Conservation (phyloP, 805 yeast genomes). For the Spathaspora arborariae region DNA sequence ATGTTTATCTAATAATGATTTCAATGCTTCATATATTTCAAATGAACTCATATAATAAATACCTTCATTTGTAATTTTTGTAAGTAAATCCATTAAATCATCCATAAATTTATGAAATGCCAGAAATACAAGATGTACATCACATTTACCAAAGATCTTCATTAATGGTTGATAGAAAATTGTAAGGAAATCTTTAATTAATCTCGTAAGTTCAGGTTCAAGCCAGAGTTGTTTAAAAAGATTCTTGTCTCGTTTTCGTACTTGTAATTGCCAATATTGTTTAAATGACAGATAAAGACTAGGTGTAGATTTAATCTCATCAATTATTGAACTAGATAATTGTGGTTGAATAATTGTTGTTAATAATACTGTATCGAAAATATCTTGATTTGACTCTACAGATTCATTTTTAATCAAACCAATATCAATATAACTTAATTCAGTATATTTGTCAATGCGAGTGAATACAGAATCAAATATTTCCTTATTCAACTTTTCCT, state of each 20-base stretch:
- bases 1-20: constrained; percentile 65
- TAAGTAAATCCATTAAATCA: constrained; percentile 64
- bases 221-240: constrained; percentile 75
- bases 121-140: constrained; percentile 35
- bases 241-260: constrained; percentile 73
- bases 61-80: constrained; percentile 52
- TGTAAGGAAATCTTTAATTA: constrained; percentile 66
- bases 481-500: constrained; percentile 27
- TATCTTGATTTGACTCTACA: constrained; percentile 15
- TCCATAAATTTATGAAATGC: constrained; percentile 37
- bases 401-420: constrained; percentile 22
- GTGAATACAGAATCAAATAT: not conserved
- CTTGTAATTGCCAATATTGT: constrained; percentile 57
- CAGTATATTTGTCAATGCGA: constrained; percentile 24
- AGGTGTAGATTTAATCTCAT: constrained; percentile 12
- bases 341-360: constrained; percentile 19
- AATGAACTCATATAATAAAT: constrained; percentile 44
- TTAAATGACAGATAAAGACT: constrained; percentile 51
- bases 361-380: constrained; percentile 21
- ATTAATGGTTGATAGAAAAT: constrained; percentile 41
- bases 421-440: constrained; percentile 11
- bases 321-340: constrained; percentile 6
- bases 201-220: constrained; percentile 74
- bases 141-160: constrained; percentile 31
- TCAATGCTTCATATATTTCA: constrained; percentile 65